Percentiles rank a stretch among this genome's conserved stretches.
These are phyloP conservation scores for Neurospora sp. DNA, from an alignment of 495 filamentous ascomycete genomes.

Conservation along the genomic window DNA sequence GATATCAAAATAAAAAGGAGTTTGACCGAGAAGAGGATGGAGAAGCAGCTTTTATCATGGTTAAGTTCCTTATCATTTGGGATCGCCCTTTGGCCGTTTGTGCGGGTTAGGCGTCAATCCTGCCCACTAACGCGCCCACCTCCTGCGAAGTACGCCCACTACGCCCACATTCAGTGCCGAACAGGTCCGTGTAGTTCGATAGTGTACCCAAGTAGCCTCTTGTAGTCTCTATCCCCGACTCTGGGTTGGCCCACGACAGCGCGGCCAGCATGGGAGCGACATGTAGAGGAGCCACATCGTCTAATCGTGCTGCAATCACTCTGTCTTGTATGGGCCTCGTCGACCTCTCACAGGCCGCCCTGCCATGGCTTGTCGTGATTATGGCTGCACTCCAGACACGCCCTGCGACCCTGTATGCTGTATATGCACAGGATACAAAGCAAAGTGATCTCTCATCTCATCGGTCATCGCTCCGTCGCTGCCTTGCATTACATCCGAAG, in stretches of 20 bases:
- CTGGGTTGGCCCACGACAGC: not conserved
- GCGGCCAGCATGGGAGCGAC: not conserved
- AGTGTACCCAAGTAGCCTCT: not conserved
- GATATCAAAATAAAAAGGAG: not conserved
- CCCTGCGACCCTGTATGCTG: not conserved
- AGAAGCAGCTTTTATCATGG: not conserved
- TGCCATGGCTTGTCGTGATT: not conserved
- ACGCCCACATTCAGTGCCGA: not conserved
- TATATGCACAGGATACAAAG: not conserved
- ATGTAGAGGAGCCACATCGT: not conserved
- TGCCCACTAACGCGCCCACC: not conserved
- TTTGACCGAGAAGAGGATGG: not conserved
- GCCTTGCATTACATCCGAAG: not conserved
- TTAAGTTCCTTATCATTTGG: not conserved
- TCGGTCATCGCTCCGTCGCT: not conserved
- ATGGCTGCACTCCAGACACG: not conserved
- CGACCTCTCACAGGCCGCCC: not conserved
- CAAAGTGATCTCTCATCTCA: not conserved
- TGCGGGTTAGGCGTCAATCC: not conserved
- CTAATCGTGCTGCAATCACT: not conserved
- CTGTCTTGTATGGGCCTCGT: not conserved
- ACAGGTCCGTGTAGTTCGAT: not conserved
- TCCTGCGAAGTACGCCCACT: not conserved
- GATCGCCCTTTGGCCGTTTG: not conserved
- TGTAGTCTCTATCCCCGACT: not conserved